Evolutionary conservation across 257 asterid species (phyloP).

Genomic region (Plantago elongata): DNA sequence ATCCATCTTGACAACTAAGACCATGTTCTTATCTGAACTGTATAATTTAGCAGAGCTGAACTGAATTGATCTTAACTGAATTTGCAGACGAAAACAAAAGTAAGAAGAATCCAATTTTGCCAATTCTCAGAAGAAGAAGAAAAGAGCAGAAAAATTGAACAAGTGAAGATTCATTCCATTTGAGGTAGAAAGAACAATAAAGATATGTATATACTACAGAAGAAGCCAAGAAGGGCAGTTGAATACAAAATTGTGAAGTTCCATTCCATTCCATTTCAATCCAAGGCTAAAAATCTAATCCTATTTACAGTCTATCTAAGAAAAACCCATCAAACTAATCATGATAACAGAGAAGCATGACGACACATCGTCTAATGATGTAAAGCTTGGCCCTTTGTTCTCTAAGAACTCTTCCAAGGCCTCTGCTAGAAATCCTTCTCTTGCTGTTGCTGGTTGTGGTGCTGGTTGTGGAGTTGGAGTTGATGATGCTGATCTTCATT

Average conservation of each 20-base stretch:
- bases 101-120: too few species aligned
- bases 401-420: constrained; percentile 40
- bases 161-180: too few species aligned
- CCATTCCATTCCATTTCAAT: too few species aligned
- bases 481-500: constrained; percentile 35
- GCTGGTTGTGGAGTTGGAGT: background rate
- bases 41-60: too few species aligned
- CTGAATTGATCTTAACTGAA: too few species aligned
- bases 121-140: too few species aligned
- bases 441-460: constrained; percentile 11
- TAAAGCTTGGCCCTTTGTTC: constrained; percentile 62
- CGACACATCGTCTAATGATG: constrained; percentile 61
- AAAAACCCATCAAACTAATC: constrained; percentile 22
- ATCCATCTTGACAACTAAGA: too few species aligned
- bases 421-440: constrained; percentile 43
- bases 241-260: constrained; percentile 39
- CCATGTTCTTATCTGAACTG: too few species aligned
- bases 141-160: too few species aligned
- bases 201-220: constrained; percentile 17
- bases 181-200: constrained; percentile 1
- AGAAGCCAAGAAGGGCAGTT: constrained; percentile 18
- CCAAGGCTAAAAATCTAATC: too few species aligned
- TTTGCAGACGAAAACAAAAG: too few species aligned
- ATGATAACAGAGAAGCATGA: constrained; percentile 78
- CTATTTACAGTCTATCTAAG: constrained; percentile 32